A percentile compares a stretch with the other conserved stretches of the same genome.
Conservation (phyloP, 495 filamentous ascomycete genomes). For the Penicillium simplicissimum region DNA sequence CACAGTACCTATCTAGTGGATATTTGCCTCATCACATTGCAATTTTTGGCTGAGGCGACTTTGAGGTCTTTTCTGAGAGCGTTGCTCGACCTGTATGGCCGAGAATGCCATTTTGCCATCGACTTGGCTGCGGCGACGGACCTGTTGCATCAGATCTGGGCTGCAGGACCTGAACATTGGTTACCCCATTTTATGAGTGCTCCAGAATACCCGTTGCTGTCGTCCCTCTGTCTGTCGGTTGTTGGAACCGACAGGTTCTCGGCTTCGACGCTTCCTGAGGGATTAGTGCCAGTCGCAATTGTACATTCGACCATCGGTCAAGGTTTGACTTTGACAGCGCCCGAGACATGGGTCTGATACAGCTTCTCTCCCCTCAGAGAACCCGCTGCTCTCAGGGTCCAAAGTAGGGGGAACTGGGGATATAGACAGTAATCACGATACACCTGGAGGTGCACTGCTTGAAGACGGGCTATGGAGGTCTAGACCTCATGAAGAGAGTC, state of each 20-base stretch:
- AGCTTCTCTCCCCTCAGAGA: not conserved
- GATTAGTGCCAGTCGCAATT: not conserved
- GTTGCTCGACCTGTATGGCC: slow-evolving; percentile 12
- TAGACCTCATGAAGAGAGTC: slow-evolving; percentile 23
- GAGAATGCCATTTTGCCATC: slow-evolving; percentile 27
- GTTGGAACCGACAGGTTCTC: slow-evolving; percentile 23
- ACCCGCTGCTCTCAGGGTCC: not conserved
- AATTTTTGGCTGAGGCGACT: slow-evolving; percentile 20
- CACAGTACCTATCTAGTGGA: not conserved
- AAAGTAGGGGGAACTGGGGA: not conserved
- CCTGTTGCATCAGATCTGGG: slow-evolving; percentile 17
- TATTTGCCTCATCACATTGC: slow-evolving; percentile 20
- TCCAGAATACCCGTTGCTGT: slow-evolving; percentile 12
- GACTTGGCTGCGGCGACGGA: slow-evolving; percentile 4
- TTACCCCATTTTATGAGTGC: slow-evolving; percentile 9
- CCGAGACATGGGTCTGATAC: not conserved
- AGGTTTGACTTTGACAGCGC: not conserved
- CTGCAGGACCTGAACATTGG: slow-evolving; percentile 15
- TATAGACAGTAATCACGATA: not conserved
- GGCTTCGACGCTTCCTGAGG: slow-evolving; percentile 14
- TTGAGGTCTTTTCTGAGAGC: slow-evolving; percentile 18
- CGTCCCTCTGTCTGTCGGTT: slow-evolving; percentile 17
- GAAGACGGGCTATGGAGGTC: slow-evolving; percentile 10
- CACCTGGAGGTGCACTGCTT: not conserved
- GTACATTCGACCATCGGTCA: not conserved